Evolutionary conservation across 192 early-diverging fungal species (phyloP), one percentile per base, ranked within the genome.

Genomic region (Gigaspora rosea): DNA sequence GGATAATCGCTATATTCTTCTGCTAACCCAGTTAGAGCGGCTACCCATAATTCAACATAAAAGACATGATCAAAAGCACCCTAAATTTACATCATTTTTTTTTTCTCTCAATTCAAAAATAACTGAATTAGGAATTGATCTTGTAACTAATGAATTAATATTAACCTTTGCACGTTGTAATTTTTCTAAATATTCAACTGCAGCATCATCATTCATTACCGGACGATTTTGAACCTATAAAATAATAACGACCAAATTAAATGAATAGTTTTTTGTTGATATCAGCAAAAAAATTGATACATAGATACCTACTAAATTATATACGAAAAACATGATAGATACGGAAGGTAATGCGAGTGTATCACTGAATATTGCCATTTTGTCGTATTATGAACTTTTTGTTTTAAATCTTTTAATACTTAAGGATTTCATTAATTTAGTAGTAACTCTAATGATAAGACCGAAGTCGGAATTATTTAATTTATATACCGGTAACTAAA

Each of bases 41-140:
- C 52, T 11, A 85, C 51, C 84, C 82, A 83, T 36, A 85, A 54
- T 54, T 85, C 82, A 13, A 84, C 54, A 68, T 82, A 85, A 76
- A 85, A 84, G 2, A 77, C 77, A 47, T 78, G 80, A 79, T 85
- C 82, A 82, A 78, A 81, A 6, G 77, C 62, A 6, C 79, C 79
- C 84, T 75, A 32, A 41, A 47, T 41, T 57, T 57, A 36, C 27
- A 27, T 27, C 27, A 27, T 27, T 27, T 27, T 27, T 27, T 27
- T 27, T 27, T 27, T 27, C 27, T 27, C 27, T 72, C 15, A 16
- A 57, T 33, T 57, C 18, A 35, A 16, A 9, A 18, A 69, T 12
- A n/a, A 2, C 1, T 46, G 33, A 49, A 36, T 27, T 27, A 61
- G 27, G 15, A 15, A 32, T 47, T 32, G 33, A 9, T 20, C 12